These are phyloP conservation scores for Pichia sp. DNA, from an alignment of 1,139 yeast species.

Conservation along the genomic window DNA sequence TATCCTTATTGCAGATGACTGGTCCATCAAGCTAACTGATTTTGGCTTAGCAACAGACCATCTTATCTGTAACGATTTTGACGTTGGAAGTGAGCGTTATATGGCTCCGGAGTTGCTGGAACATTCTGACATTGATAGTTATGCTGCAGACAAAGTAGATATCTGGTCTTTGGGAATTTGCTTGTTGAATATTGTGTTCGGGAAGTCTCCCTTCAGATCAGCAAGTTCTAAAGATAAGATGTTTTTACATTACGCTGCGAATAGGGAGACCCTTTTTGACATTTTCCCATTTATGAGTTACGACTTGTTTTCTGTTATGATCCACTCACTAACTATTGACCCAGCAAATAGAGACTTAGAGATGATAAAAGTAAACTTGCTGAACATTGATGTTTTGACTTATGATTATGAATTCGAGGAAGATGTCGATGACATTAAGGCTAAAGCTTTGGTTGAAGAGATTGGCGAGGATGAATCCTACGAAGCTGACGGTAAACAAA, in stretches of 20 bases:
- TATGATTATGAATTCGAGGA: constrained; percentile 59
- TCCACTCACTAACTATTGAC: constrained; percentile 76
- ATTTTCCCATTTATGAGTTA: constrained; percentile 86
- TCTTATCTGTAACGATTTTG: constrained; percentile 66
- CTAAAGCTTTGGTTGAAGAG: constrained; percentile 9
- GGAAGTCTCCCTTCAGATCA: constrained; percentile 80
- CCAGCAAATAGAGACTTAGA: constrained; percentile 76
- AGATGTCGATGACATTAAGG: constrained; percentile 19
- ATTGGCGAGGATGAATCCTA: constrained; percentile 7
- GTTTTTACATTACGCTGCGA: constrained; percentile 80
- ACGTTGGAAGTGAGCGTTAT: constrained; percentile 89
- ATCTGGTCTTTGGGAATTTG: constrained; percentile 92
- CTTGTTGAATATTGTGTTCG: constrained; percentile 78
- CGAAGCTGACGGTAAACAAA: background rate
- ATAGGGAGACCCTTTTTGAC: constrained; percentile 87
- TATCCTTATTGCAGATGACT: constrained; percentile 85
- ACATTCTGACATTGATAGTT: constrained; percentile 48
- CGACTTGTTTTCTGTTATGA: constrained; percentile 77
- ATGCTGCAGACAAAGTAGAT: constrained; percentile 85
- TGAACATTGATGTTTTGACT: constrained; percentile 63
- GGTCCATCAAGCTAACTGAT: constrained; percentile 93
- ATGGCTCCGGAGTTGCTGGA: constrained; percentile 96
- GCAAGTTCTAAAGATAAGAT: constrained; percentile 84
- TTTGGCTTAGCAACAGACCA: constrained; percentile 89
- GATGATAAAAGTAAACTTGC: constrained; percentile 56